Percentiles rank a stretch among this genome's conserved stretches.
Evolutionary conservation across 768 basidiomycete species (phyloP).

Genomic region (Amanita muscaria): DNA sequence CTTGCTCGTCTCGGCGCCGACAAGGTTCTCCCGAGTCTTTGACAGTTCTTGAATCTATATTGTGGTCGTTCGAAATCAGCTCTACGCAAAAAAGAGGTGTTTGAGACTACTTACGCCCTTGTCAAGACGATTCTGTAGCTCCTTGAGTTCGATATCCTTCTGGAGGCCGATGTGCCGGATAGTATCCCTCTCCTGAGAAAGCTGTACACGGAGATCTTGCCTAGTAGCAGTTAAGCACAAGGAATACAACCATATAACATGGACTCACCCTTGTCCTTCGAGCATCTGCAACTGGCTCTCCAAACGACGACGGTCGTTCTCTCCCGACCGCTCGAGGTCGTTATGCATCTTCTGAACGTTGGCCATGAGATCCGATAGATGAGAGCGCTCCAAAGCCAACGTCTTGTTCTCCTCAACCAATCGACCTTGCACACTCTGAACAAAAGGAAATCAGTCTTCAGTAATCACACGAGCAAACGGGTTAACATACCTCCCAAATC

Average conservation of each 20-base stretch:
- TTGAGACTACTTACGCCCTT: slow-evolving; percentile 43
- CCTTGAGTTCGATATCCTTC: slow-evolving; percentile 73
- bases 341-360: slow-evolving; percentile 89
- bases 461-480: too few species aligned
- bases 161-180: slow-evolving; percentile 68
- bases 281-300: slow-evolving; percentile 74
- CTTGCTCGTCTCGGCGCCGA: slow-evolving; percentile 70
- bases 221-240: slow-evolving; percentile 25
- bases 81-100: background rate
- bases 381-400: slow-evolving; percentile 72
- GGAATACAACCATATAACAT: background rate
- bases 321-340: slow-evolving; percentile 75
- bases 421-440: slow-evolving; percentile 70
- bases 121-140: slow-evolving; percentile 65
- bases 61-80: slow-evolving; percentile 11
- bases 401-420: slow-evolving; percentile 81
- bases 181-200: slow-evolving; percentile 67
- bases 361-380: slow-evolving; percentile 78
- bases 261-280: slow-evolving; percentile 66
- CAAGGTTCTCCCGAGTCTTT: slow-evolving; percentile 59
- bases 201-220: slow-evolving; percentile 62
- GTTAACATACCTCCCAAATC: slow-evolving; percentile 95
- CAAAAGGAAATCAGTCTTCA: too few species aligned
- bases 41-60: slow-evolving; percentile 53
- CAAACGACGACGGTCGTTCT: slow-evolving; percentile 73